Evolutionary conservation across 2,329 filamentous ascomycete genomes (phyloP), one percentile per base, ranked within the genome.

Genomic region (Fusarium pseudograminearum): DNA sequence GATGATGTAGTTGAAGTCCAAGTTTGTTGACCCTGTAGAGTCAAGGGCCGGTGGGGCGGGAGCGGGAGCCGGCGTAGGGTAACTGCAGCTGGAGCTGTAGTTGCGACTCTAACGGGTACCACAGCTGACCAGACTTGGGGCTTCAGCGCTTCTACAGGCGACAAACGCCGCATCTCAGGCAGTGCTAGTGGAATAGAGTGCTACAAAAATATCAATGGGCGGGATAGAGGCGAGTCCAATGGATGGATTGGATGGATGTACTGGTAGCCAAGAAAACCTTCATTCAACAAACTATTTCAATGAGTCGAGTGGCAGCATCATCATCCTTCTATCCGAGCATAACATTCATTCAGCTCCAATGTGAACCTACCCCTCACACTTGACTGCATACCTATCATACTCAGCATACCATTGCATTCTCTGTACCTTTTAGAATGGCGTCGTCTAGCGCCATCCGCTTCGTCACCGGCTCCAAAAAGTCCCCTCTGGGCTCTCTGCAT

Each of bases 401-500:
- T 10, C 26, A 28, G 48, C 34, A 28, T 52, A 28, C 18, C 15
- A 60, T 61, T 46, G 46, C 33, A 48, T 52, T 42, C 24, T 45
- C 33, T 30, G 26, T 36, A 22, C 24, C 33, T 50, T 41, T 52
- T 33, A 57, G 12, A 55, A 78, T 77, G 76, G 71, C 75, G 63
- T 72, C 77, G 57, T 61, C 73, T 70, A 69, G 73, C 54, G 61
- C 83, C 47, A 80, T 86, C 51, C 80, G 81, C 47, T 86, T 85
- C 70, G 80, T 87, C 46, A 80, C 83, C 5, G 81, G 81, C 5
- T 78, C 83, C 50, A 83, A 82, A 52, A 87, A 84, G 61, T 81
- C 83, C 1, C 73, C 79, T 30, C 62, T 79, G 6, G 81, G 80
- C 26, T 82, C 79, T 3, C 77, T 93, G 20, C 86, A 89, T 56